Evolutionary conservation across 441 rosid genomes (phyloP).

Genomic region (Euphorbia corollata): DNA sequence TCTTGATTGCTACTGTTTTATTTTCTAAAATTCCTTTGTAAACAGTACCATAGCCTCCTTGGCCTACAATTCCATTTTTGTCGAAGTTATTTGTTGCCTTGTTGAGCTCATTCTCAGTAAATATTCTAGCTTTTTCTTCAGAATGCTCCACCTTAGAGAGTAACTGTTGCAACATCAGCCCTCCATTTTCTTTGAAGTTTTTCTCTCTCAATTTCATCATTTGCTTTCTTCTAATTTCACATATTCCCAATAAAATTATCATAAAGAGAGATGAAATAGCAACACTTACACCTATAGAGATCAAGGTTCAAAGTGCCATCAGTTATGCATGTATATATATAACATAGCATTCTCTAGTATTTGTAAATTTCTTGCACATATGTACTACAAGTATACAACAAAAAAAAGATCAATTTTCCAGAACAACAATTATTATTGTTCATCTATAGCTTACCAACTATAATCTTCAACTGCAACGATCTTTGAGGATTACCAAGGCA

Average conservation of each 20-base stretch:
- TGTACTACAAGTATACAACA: no score
- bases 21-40: no score
- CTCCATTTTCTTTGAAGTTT: constrained; percentile 33
- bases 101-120: constrained; percentile 29
- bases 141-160: constrained; percentile 23
- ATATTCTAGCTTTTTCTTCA: constrained; percentile 30
- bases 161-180: constrained; percentile 26
- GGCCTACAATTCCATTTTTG: no score
- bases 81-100: constrained; percentile 36
- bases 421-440: no score
- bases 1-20: no score
- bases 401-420: no score
- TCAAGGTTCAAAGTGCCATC: no score
- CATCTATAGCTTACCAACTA: constrained; percentile 26
- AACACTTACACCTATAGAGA: constrained; percentile 17
- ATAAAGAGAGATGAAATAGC: constrained; percentile 6
- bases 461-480: not conserved
- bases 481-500: constrained; percentile 8
- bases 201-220: constrained; percentile 19
- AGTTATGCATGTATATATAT: no score
- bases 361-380: no score
- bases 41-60: no score
- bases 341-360: no score
- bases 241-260: not conserved
- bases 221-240: not conserved